Evolutionary conservation across 371 early-diverging fungal genomes (phyloP), one percentile per base, ranked within the genome.

Genomic region (Umbelopsis sp.): DNA sequence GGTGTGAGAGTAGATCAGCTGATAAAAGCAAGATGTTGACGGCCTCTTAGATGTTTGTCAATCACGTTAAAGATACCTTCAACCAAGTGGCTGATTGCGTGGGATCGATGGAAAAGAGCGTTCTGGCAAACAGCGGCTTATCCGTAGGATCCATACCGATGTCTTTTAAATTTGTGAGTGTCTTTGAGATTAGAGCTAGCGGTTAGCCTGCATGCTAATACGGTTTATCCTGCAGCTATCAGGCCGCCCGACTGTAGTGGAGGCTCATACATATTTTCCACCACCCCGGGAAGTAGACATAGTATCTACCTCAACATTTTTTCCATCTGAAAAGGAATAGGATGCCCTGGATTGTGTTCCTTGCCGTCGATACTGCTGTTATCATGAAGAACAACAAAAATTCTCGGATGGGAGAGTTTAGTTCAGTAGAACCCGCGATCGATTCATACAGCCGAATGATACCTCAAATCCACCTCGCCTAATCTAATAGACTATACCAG

Each of bases 191-290:
- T 29, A 6, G 48, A 20, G 48, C 48, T 16, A 16, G 16, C 7
- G 4, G 35, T n/a, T 6, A 16, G 16, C 14, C 5, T 16, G 4
- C 57, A 35, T 57, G 16, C 29, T n/a, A 37, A 18, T 18, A 12
- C 16, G 14, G 35, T 25, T 18, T 35, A 4, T 2, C 35, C 29
- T 16, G 1, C 8, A 57, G 57, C 35, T 57, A 3, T 57, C 57
- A 7, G 57, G 57, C 7, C 57, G 35, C 2, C 57, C 57, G 10
- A 57, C 57, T 7, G 29, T 18, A 18, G 57, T 57, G 2, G 57
- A 57, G 12, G 57, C 57, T 6, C 57, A 57, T 16, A 57, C 57
- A 35, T 57, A 57, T 35, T 57, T 57, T 35, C 57, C 57, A 16
- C 57, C 57, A 25, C 57, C 57, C 4, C 1, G 35, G n/a, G 57